Evolutionary conservation across 1,284 basidiomycete genomes (phyloP).

Genomic region (Apiotrichum akiyoshidainum): DNA sequence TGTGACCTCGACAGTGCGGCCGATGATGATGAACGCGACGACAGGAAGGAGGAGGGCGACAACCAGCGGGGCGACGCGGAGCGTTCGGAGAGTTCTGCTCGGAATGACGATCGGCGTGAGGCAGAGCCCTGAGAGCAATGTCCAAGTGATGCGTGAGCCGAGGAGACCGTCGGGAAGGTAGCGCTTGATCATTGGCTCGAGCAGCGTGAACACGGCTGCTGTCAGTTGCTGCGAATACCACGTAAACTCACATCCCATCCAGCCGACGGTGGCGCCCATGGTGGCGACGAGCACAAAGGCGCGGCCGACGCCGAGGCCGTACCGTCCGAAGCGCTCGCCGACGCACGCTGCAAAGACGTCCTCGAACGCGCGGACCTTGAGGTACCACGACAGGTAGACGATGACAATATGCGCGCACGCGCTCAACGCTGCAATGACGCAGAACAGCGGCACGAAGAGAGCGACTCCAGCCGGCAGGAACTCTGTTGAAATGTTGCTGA

Average conservation of each 20-base stretch:
- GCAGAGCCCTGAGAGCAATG: conserved; percentile 31
- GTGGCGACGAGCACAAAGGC: conserved; percentile 36
- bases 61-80: conserved; percentile 28
- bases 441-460: conserved; percentile 47
- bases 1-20: conserved; percentile 47
- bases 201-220: conserved; percentile 39
- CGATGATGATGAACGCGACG: conserved; percentile 48
- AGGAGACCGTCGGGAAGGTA: conserved; percentile 33
- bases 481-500: conserved; percentile 44
- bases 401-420: conserved; percentile 50
- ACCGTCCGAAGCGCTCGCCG: conserved; percentile 35
- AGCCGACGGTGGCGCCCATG: conserved; percentile 39
- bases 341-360: conserved; percentile 44
- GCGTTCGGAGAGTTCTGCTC: conserved; percentile 31
- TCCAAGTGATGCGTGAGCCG: conserved; percentile 39
- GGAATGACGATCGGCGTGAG: conserved; percentile 44
- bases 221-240: background rate
- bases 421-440: conserved; percentile 38
- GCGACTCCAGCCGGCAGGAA: conserved; percentile 50
- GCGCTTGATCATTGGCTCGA: conserved; percentile 36
- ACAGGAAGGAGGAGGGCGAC: conserved; percentile 43
- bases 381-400: conserved; percentile 51
- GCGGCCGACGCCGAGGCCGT: conserved; percentile 41
- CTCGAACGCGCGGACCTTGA: conserved; percentile 48
- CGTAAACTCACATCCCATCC: conserved; percentile 40